These are phyloP conservation scores for Apiosordaria backusii DNA, from an alignment of 495 filamentous ascomycete species.

Conservation along the genomic window DNA sequence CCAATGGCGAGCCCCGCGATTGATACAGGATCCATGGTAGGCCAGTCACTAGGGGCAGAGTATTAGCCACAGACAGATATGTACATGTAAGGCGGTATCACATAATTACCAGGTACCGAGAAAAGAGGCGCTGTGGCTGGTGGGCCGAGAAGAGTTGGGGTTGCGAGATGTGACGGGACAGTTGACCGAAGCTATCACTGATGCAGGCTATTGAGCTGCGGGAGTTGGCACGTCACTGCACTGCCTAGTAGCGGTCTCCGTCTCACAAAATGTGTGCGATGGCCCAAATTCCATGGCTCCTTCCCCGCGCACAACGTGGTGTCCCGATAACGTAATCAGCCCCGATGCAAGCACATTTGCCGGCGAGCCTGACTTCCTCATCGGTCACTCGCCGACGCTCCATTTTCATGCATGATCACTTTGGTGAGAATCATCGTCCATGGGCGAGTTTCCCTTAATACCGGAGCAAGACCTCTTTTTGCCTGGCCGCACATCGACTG, in stretches of 20 bases:
- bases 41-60: neutral
- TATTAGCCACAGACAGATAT: conserved; percentile 4
- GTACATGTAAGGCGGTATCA: neutral
- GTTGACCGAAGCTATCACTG: no score
- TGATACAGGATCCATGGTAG: conserved; percentile 40
- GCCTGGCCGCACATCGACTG: no score
- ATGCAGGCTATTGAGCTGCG: no score
- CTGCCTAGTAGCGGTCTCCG: neutral
- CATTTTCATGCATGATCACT: neutral
- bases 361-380: neutral
- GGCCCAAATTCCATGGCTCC: neutral
- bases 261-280: neutral
- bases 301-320: neutral
- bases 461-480: no score
- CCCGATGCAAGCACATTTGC: conserved; percentile 4
- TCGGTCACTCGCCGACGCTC: neutral
- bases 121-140: neutral
- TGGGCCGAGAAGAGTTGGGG: neutral
- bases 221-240: neutral
- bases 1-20: conserved; percentile 40
- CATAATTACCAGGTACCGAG: neutral
- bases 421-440: neutral
- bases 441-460: neutral
- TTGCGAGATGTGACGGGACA: neutral
- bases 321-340: conserved; percentile 3